Evolutionary conservation across 768 basidiomycete species (phyloP).

Genomic region (Kwoniella sp.): DNA sequence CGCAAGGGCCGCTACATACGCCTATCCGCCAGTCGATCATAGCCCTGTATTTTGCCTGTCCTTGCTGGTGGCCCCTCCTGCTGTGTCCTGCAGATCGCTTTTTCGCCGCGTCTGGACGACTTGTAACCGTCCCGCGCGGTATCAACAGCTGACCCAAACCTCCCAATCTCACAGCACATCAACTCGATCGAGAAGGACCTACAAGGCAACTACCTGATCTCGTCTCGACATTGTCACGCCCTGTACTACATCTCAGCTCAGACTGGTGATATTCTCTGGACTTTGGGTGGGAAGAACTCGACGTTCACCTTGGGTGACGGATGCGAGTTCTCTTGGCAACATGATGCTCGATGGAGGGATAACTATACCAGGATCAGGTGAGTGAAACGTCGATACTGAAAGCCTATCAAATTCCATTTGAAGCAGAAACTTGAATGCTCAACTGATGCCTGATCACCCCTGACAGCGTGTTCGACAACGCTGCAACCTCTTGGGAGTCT

Average conservation of each 20-base stretch:
- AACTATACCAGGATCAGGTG: slow-evolving; percentile 33
- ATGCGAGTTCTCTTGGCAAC: slow-evolving; percentile 32
- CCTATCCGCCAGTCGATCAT: too few relatives aligned
- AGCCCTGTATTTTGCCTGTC: too few relatives aligned
- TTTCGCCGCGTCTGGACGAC: too few relatives aligned
- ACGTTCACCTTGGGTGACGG: slow-evolving; percentile 39
- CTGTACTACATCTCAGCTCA: slow-evolving; percentile 40
- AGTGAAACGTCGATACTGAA: too few relatives aligned
- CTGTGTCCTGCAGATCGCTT: too few relatives aligned
- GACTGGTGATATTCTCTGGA: slow-evolving; percentile 37
- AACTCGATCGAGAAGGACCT: slow-evolving; percentile 46
- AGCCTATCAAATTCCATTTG: too few relatives aligned
- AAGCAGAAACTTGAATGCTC: neutral
- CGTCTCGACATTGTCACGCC: slow-evolving; percentile 42
- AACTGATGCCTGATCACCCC: neutral
- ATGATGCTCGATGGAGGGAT: slow-evolving; percentile 30
- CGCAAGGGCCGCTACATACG: too few relatives aligned
- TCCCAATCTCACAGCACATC: slow-evolving; percentile 32
- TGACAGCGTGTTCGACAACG: slow-evolving; percentile 48
- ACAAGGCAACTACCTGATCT: slow-evolving; percentile 46
- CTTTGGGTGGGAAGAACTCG: slow-evolving; percentile 36
- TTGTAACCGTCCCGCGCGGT: too few relatives aligned
- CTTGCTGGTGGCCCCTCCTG: too few relatives aligned
- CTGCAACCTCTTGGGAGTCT: slow-evolving; percentile 33
- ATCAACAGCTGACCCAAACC: neutral